Base-by-base conservation (phyloP, 1,284 basidiomycete genomes). In the Malassezia sp. region DNA sequence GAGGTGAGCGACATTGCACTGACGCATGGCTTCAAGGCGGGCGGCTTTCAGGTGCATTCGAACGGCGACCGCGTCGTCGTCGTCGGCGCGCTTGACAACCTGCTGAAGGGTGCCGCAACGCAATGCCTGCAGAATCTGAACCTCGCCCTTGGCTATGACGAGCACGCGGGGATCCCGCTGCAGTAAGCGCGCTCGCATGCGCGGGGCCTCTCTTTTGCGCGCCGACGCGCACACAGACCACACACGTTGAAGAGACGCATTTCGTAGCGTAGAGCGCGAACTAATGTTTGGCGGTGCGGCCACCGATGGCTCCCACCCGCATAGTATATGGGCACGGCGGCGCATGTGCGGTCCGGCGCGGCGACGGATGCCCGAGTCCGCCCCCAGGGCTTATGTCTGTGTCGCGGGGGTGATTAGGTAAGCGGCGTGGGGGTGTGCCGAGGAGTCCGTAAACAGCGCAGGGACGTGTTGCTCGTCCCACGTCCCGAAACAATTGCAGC, bases 101-200 rank as follows among this genome's bases (percentile, higher is more conserved):
- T 97, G 49, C 76, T 97, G 53, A 97, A 97, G 72, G 91, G 91
- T 9, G 93, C 91, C 37, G 91, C 91, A 6, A 97, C 91, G 15
- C 93, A 97, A 73, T 96, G 90, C 71, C 68, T 97, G 22, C 71
- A 95, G 84, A 97, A 97, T 72, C 73, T 97, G 65, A 97, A 97
- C 74, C 77, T 96, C 38, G 83, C 88, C 2, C 77, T 97, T 24
- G 91, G 91, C 11, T 86, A 85, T 61, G 86, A 91, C 53, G 91
- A 95, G 70, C 82, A 80, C 56, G 80, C 81, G 1, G 90, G 89
- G 5, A 88, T 95, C 51, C 80, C 54, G 1, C 26, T 50, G 5
- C 21, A 30, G 20, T 43, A 43, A 26, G 32, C 39, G 22, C 34
- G 14, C 22, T 12, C 3, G 20, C 15, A 6, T 36, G n/a, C 1